Evolutionary conservation across 1,139 yeast genomes (phyloP), one percentile per base, ranked within the genome.

Genomic region (Suhomyces kunorum): DNA sequence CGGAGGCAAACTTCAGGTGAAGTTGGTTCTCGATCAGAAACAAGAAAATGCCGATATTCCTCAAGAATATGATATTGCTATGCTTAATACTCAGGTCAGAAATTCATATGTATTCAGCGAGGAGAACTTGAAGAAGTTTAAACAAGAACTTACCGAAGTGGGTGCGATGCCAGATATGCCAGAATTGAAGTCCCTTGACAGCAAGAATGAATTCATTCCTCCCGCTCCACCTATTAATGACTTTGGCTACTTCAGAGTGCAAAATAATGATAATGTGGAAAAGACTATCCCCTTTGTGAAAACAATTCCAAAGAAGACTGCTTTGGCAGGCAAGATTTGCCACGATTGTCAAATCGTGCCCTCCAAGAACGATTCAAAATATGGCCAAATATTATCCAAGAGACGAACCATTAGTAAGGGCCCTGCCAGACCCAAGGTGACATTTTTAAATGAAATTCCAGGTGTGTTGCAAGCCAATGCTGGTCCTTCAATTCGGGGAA

Each of bases 271-370:
- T 25, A 63, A 57, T 6, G 46, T 48, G 4, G 59, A 55, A 25
- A 73, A 73, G 48, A 74, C 71, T 41, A 75, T 82, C 18, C 90
- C 90, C 9, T 84, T 78, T 56, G 88, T 86, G 8, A 84, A 83
- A 58, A 84, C 92, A 2, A 85, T 85, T 42, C 94, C 95, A 0
- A 85, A 89, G 63, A 86, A 86, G 54, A 89, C 98, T 0, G 78
- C 90, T 3, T 65, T 92, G 33, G 78, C 81, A 16, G 99, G 98
- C 23, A 87, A 89, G 32, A 83, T 92, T 19, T 86, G 85, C 47
- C 97, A 92, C 59, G 99, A 92, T 62, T 88, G 97, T 61, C 87
- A 84, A 53, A 81, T 88, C 13, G 79, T 86, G 39, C 98, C 98
- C 7, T 78, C 88, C 5, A 77, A 81, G 52, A 68, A 71, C 37